Evolutionary conservation across 495 filamentous ascomycete species (phyloP).

Genomic region (Staphylotrichum longicolle): DNA sequence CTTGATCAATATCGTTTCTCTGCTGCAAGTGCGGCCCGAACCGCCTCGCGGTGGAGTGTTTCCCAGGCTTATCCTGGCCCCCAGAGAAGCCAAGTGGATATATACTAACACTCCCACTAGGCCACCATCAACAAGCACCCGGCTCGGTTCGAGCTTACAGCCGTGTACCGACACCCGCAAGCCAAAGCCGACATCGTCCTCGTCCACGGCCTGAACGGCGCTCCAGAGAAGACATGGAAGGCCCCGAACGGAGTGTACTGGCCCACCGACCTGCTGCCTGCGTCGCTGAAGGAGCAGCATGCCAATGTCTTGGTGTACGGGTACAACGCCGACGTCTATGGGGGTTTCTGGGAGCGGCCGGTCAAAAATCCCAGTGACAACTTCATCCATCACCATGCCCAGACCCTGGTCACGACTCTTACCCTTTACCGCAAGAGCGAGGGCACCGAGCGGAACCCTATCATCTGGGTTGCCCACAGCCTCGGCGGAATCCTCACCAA

Average conservation of each 20-base stretch:
- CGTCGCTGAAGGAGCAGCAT: slow-evolving; percentile 56
- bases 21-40: slow-evolving; percentile 22
- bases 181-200: slow-evolving; percentile 68
- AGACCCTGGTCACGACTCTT: slow-evolving; percentile 68
- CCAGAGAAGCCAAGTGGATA: too few species aligned
- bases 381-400: slow-evolving; percentile 78
- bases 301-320: slow-evolving; percentile 78
- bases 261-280: slow-evolving; percentile 72
- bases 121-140: slow-evolving; percentile 54
- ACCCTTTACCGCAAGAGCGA: slow-evolving; percentile 53
- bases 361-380: slow-evolving; percentile 57
- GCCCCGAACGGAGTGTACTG: slow-evolving; percentile 66
- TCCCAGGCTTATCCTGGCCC: too few species aligned
- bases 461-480: slow-evolving; percentile 84
- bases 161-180: slow-evolving; percentile 61
- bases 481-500: slow-evolving; percentile 82
- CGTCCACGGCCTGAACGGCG: slow-evolving; percentile 81
- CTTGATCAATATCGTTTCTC: background rate
- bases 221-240: slow-evolving; percentile 74
- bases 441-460: slow-evolving; percentile 60
- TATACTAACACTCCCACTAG: slow-evolving; percentile 25
- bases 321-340: slow-evolving; percentile 77
- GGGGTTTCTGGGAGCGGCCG: slow-evolving; percentile 48
- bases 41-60: slow-evolving; percentile 1
- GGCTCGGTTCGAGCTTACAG: slow-evolving; percentile 65